A percentile compares a stretch with the other conserved stretches of the same genome.
Evolutionary conservation across 441 rosid genomes (phyloP).

Genomic region (Gossypium gossypioides): DNA sequence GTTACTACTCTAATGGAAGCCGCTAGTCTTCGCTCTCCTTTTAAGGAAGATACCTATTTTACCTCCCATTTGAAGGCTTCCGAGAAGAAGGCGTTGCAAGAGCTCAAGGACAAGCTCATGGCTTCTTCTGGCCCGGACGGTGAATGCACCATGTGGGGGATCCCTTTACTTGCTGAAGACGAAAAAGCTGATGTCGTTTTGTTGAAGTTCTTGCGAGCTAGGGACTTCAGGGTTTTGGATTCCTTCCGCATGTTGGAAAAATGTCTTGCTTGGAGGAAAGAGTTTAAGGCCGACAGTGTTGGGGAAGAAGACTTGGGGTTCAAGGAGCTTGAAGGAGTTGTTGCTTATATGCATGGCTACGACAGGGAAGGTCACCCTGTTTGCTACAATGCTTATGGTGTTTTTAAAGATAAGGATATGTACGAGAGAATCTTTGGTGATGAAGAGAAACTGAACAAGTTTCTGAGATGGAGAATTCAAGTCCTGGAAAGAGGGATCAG

Average conservation of each 20-base stretch:
- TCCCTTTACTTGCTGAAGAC: slow-evolving; percentile 45
- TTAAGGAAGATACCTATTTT: slow-evolving; percentile 80
- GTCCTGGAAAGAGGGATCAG: slow-evolving; percentile 76
- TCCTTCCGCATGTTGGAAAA: slow-evolving; percentile 61
- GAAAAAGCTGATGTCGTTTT: slow-evolving; percentile 72
- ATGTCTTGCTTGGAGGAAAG: slow-evolving; percentile 70
- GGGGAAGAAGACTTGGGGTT: slow-evolving; percentile 71
- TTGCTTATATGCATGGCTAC: slow-evolving; percentile 78
- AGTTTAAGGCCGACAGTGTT: slow-evolving; percentile 56
- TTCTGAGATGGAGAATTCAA: slow-evolving; percentile 85
- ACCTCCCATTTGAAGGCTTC: slow-evolving; percentile 61
- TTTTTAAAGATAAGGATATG: slow-evolving; percentile 67
- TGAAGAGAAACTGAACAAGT: slow-evolving; percentile 67
- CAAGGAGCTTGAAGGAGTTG: slow-evolving; percentile 73
- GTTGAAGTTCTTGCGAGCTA: slow-evolving; percentile 72
- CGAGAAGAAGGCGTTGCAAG: slow-evolving; percentile 73
- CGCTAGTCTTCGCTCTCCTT: slow-evolving; percentile 49
- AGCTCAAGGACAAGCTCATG: slow-evolving; percentile 51
- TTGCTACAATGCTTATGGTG: slow-evolving; percentile 84
- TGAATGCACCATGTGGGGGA: slow-evolving; percentile 63
- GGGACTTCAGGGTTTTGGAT: slow-evolving; percentile 69
- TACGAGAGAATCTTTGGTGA: slow-evolving; percentile 81
- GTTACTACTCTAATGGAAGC: slow-evolving; percentile 61
- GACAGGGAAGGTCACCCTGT: slow-evolving; percentile 85
- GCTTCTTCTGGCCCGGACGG: slow-evolving; percentile 22